Conservation (phyloP, 1,284 basidiomycete genomes). For the Schizopora paradoxa region DNA sequence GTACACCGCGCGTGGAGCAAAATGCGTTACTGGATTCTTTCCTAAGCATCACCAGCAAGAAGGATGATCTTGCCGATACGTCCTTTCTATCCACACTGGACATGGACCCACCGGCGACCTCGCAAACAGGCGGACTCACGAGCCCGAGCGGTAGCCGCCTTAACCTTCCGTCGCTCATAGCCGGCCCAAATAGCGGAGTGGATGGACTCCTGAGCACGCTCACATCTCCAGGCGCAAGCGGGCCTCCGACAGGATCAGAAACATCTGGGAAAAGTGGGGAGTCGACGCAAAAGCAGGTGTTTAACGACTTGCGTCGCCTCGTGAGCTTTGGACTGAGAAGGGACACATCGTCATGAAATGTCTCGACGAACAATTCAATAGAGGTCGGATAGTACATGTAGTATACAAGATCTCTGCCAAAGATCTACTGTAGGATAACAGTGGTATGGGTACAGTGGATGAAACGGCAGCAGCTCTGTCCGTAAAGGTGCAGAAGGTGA, state of each 20-base stretch:
- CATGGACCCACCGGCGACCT: slow-evolving; percentile 74
- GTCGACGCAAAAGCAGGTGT: slow-evolving; percentile 59
- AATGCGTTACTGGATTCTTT: slow-evolving; percentile 89
- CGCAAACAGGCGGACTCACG: slow-evolving; percentile 40
- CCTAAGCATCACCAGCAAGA: slow-evolving; percentile 84
- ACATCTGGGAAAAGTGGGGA: slow-evolving; percentile 38
- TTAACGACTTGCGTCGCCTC: slow-evolving; percentile 80
- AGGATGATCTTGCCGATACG: slow-evolving; percentile 76
- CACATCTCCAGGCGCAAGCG: slow-evolving; percentile 52
- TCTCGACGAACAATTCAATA: background rate
- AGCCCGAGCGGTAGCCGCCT: slow-evolving; percentile 58
- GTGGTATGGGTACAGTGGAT: background rate
- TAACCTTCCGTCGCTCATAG: slow-evolving; percentile 38
- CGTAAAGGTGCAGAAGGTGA: background rate
- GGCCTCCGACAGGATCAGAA: slow-evolving; percentile 45
- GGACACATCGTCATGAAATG: slow-evolving; percentile 39
- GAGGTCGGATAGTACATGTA: background rate
- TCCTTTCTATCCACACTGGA: slow-evolving; percentile 91
- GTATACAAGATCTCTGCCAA: background rate
- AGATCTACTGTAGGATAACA: background rate
- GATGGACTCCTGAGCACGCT: slow-evolving; percentile 56
- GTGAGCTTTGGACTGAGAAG: slow-evolving; percentile 80
- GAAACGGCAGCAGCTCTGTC: background rate
- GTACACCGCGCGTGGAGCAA: slow-evolving; percentile 81
- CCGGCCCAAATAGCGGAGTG: slow-evolving; percentile 25